phyloP scores from a whole-genome alignment of 2,329 filamentous ascomycete genomes.

The Colletotrichum sp. region DNA sequence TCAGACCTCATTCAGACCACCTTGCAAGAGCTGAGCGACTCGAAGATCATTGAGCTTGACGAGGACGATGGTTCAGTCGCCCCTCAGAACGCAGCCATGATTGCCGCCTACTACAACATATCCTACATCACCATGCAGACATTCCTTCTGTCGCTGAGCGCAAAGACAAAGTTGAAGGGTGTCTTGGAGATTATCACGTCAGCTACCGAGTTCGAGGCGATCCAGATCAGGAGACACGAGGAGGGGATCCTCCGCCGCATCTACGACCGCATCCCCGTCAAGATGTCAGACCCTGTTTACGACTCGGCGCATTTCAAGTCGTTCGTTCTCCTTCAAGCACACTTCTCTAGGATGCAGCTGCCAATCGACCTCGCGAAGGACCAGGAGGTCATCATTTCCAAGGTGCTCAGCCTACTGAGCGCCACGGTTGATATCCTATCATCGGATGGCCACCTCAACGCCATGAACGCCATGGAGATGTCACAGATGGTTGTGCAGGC shows the following conservation, averaged over 20 bases:
- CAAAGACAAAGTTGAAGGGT: slow-evolving; percentile 92
- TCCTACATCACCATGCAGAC: slow-evolving; percentile 99
- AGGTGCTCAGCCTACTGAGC: slow-evolving; percentile 85
- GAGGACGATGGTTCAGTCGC: slow-evolving; percentile 90
- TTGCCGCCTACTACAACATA: slow-evolving; percentile 98
- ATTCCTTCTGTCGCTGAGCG: slow-evolving; percentile 87
- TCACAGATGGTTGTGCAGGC: slow-evolving; percentile 98
- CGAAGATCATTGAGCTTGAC: slow-evolving; percentile 94
- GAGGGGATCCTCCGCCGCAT: slow-evolving; percentile 86
- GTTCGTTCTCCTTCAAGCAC: slow-evolving; percentile 94
- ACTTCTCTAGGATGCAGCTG: slow-evolving; percentile 96
- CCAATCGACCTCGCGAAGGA: slow-evolving; percentile 96
- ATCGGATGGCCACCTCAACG: slow-evolving; percentile 94
- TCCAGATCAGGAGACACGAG: slow-evolving; percentile 93
- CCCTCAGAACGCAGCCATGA: slow-evolving; percentile 95
- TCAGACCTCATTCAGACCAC: slow-evolving; percentile 95
- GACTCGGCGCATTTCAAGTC: slow-evolving; percentile 99
- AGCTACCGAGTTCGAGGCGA: slow-evolving; percentile 93
- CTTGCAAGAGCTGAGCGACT: slow-evolving; percentile 86
- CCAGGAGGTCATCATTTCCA: slow-evolving; percentile 84
- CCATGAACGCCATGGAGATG: slow-evolving; percentile 99
- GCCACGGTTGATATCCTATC: slow-evolving; percentile 95
- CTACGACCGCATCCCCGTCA: slow-evolving; percentile 93
- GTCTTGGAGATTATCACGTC: slow-evolving; percentile 97
- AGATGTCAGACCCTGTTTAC: slow-evolving; percentile 85